These are phyloP conservation scores for Yamadazyma diddensiae DNA, from an alignment of 1,139 yeast species.

Conservation along the genomic window DNA sequence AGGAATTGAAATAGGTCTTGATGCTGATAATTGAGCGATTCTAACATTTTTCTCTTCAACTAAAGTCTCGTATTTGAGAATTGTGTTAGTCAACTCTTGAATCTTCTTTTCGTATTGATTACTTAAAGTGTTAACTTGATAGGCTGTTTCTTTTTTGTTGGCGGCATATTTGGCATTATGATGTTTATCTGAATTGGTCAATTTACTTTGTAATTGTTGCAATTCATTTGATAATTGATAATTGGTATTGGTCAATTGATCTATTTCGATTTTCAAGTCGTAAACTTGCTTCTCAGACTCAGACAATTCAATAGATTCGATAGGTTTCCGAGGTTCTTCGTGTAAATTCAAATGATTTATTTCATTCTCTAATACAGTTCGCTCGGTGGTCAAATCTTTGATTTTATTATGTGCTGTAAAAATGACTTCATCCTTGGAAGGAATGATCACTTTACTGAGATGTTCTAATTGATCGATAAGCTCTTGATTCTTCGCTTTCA, in stretches of 20 bases:
- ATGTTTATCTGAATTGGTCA: constrained; percentile 17
- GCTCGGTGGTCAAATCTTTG: constrained; percentile 12
- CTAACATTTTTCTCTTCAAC: constrained; percentile 38
- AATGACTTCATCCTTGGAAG: constrained; percentile 26
- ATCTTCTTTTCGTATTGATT: constrained; percentile 29
- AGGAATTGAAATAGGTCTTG: constrained; percentile 46
- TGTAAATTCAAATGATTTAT: constrained; percentile 1
- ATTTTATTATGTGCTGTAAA: constrained; percentile 16
- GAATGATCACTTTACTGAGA: constrained; percentile 14
- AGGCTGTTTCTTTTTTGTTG: constrained; percentile 26
- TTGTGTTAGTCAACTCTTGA: constrained; percentile 28
- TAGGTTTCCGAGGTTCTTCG: neutral
- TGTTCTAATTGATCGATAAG: constrained; percentile 15
- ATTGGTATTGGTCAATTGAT: constrained; percentile 18
- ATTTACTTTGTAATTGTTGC: constrained; percentile 13
- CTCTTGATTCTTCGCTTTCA: constrained; percentile 13
- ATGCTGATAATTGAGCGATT: constrained; percentile 34
- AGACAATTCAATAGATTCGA: constrained; percentile 2
- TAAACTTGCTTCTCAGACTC: constrained; percentile 22
- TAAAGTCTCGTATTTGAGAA: constrained; percentile 33
- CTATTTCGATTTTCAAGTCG: constrained; percentile 20
- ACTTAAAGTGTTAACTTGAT: constrained; percentile 20
- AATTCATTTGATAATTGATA: constrained; percentile 17
- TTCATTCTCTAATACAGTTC: constrained; percentile 7
- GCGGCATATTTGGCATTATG: constrained; percentile 24